Percentiles rank a stretch among this genome's conserved stretches.
Evolutionary conservation across 2,329 filamentous ascomycete species (phyloP).

Genomic region (Aureobasidium sp.): DNA sequence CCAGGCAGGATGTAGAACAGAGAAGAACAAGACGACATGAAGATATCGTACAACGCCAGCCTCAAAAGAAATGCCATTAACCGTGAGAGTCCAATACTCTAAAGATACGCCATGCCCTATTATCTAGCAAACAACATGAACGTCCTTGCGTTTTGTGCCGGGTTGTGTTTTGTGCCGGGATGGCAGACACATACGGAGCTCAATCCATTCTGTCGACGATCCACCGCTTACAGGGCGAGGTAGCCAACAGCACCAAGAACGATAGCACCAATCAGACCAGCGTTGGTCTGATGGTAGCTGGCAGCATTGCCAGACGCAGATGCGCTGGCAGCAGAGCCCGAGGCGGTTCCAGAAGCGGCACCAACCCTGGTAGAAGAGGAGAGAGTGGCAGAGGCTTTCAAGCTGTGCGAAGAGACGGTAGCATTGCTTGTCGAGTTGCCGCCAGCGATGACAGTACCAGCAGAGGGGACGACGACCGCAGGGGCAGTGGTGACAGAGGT

Average conservation of each 20-base stretch:
- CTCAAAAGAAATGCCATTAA: slow-evolving; percentile 1
- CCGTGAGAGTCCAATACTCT: neutral
- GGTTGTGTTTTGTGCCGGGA: no score
- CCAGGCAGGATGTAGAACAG: neutral
- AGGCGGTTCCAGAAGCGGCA: neutral
- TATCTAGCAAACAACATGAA: neutral
- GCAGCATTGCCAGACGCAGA: slow-evolving; percentile 9
- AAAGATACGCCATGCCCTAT: neutral
- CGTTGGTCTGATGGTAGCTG: neutral
- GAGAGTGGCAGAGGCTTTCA: neutral
- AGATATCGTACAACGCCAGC: no score
- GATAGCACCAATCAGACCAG: slow-evolving; percentile 9
- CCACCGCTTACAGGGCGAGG: slow-evolving; percentile 9
- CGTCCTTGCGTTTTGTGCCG: neutral
- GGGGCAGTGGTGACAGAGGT: neutral
- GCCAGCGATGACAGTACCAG: slow-evolving; percentile 10
- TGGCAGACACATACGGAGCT: neutral
- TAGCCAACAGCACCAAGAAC: slow-evolving; percentile 13
- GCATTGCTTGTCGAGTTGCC: slow-evolving; percentile 14
- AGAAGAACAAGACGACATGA: neutral
- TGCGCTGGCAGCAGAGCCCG: neutral
- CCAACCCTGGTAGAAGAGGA: neutral
- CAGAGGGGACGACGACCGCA: neutral
- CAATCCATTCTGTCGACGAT: neutral
- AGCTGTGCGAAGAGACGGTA: slow-evolving; percentile 1